Base-by-base conservation (phyloP, 306 rosid genomes). In the Vicia sativa region DNA sequence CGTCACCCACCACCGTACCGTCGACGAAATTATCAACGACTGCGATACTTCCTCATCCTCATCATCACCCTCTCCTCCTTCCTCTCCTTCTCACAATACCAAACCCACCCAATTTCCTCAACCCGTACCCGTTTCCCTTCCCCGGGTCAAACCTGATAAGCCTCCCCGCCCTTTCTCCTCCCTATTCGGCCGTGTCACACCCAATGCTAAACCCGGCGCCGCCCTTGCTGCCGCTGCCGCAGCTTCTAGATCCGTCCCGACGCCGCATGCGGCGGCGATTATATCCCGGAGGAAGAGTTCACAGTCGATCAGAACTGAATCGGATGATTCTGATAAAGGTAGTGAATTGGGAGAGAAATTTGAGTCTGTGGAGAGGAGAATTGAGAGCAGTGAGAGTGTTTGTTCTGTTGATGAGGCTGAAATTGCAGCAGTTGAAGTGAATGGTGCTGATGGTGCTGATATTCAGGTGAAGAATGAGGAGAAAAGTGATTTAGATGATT, bases 201-300 rank as follows among this genome's bases (percentile, higher is more conserved):
- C 96, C 50, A 90, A 82, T 55, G 95, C 86, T 12, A 93, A 90
- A 78, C 97, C 98, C 7, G 98, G 98, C 34, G 97, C 87, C 10
- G 98, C 98, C 12, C 81, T 93, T 16, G 97, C 99, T 0, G 97
- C 96, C 0, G 99, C 99, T 0, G 93, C 89, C 0, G 99, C 99
- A 1, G 92, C 99, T 4, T 86, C 97, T 5, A 87, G 99, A 85
- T 83, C 96, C 37, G 73, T 82, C 18, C 95, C 87, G 5, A 74
- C 95, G 0, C 99, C 99, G 0, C 99, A 93, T 45, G 95, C 96
- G 1, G 95, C 95, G 0, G 95, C 97, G 26, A 90, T 93, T 50
- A 87, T 83, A 74, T 87, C 91, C 7, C 38, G 67, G 63, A 83
- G 91, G 81, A 87, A 59, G 56, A 77, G 15, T 35, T 28, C 73